These are phyloP conservation scores for Erysimum cheiranthoides DNA, from an alignment of 345 rosid species.

Conservation along the genomic window DNA sequence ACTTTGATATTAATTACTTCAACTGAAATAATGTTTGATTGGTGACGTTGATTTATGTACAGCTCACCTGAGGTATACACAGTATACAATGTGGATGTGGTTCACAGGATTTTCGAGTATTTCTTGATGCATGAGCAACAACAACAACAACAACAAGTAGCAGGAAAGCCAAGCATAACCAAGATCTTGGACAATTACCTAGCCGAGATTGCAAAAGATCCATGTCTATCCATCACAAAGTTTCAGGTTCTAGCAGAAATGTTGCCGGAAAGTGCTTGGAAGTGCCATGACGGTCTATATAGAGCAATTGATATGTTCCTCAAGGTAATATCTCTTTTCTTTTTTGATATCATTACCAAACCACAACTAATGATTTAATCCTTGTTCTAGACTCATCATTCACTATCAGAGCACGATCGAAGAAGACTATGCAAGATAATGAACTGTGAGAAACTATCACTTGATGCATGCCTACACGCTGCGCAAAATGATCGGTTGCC, in stretches of 20 bases:
- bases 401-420: conserved; percentile 70
- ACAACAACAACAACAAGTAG: conserved; percentile 55
- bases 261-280: conserved; percentile 67
- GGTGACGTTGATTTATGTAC: conserved; percentile 36
- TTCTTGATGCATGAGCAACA: conserved; percentile 81
- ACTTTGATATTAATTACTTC: neutral
- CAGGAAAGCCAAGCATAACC: conserved; percentile 62
- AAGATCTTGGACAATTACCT: conserved; percentile 82
- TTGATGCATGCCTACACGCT: conserved; percentile 90
- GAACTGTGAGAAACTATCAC: conserved; percentile 79
- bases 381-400: conserved; percentile 73
- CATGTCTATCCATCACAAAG: conserved; percentile 70
- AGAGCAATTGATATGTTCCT: conserved; percentile 93
- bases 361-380: neutral
- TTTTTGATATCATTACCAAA: conserved; percentile 15
- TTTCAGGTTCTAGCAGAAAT: conserved; percentile 84
- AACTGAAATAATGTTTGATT: neutral
- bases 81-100: conserved; percentile 67
- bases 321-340: conserved; percentile 58
- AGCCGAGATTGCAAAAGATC: conserved; percentile 80
- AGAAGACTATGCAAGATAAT: conserved; percentile 76
- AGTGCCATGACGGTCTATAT: conserved; percentile 85
- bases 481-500: conserved; percentile 94
- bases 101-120: conserved; percentile 76
- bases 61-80: conserved; percentile 62